These are phyloP conservation scores for Tardiomyces blankii DNA, from an alignment of 1,139 yeast genomes.

Conservation along the genomic window DNA sequence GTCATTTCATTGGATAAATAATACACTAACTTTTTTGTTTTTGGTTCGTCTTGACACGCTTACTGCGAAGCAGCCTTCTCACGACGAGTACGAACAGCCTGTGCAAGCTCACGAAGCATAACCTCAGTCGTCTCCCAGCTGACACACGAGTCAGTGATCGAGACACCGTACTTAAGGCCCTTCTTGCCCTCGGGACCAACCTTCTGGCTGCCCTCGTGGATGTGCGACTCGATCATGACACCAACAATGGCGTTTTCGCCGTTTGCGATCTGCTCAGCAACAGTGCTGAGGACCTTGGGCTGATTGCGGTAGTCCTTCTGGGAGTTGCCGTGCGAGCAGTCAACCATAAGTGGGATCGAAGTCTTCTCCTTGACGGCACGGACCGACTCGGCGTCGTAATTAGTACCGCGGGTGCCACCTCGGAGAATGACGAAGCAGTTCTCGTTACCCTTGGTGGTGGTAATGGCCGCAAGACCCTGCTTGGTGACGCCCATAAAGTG, in stretches of 20 bases:
- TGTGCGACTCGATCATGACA: slow-evolving; percentile 92
- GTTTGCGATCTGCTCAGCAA: slow-evolving; percentile 66
- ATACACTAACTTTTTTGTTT: too few species aligned
- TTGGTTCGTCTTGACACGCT: too few species aligned
- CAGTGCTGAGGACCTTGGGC: slow-evolving; percentile 72
- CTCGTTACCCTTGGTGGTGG: slow-evolving; percentile 89
- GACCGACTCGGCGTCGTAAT: slow-evolving; percentile 74
- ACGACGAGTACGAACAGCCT: slow-evolving; percentile 78
- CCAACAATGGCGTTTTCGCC: slow-evolving; percentile 82
- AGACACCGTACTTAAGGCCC: slow-evolving; percentile 84
- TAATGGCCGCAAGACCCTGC: slow-evolving; percentile 93
- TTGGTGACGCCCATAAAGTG: slow-evolving; percentile 97
- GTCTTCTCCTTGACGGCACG: slow-evolving; percentile 56
- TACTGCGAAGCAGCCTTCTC: background rate
- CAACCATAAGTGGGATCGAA: slow-evolving; percentile 58
- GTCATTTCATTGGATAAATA: too few species aligned
- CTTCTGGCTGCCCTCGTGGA: slow-evolving; percentile 84
- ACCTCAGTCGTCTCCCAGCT: slow-evolving; percentile 80
- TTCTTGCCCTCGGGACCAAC: slow-evolving; percentile 66
- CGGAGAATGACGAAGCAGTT: slow-evolving; percentile 68
- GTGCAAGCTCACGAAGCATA: slow-evolving; percentile 69
- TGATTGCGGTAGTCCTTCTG: slow-evolving; percentile 90
- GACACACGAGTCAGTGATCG: slow-evolving; percentile 95
- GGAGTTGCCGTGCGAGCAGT: slow-evolving; percentile 96
- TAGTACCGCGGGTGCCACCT: slow-evolving; percentile 92